Evolutionary conservation across 148 eudicot species (phyloP), one percentile per base, ranked within the genome.

Genomic region (Spergularia marina): DNA sequence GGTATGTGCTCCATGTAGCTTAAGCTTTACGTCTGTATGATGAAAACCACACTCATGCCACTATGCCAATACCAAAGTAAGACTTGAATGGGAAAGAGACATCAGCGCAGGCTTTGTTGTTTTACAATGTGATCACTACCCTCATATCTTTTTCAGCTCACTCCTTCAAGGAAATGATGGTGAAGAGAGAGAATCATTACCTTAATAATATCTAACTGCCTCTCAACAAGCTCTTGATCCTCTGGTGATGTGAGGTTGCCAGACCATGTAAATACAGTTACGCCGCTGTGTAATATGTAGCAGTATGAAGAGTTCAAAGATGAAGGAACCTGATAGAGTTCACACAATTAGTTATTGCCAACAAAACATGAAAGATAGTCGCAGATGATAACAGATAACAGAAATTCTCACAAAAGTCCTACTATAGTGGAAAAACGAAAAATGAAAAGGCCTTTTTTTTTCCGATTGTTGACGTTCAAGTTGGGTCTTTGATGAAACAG

Each of bases 141-240:
- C 34, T 17, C 67, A 15, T 1, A 39, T 34, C 41, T 64, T 21
- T 62, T 25, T 16, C 1, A 34, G 18, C 55, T n/a, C 64, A 20
- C 11, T 67, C 23, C 1, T 56, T 23, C 9, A 9, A 8, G 12
- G 70, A 53, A 12, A 41, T 56, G 60, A 10, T 17, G 14, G 39
- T 53, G 53, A 67, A 67, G 14, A 60, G 18, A 70, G 60, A 66
- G 14, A 62, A 44, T 34, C 39, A 83, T 15, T 53, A 94, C 98
- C 97, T 88, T 94, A 71, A 94, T 87, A 54, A 89, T 76, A 83
- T 94, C 98, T 81, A 94, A 82, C 76, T 86, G 97, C 87, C 98
- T 89, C 86, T 94, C 98, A 53, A 87, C 91, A 72, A 94, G 89
- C 78, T 90, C 97, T 70, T 90, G 97, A 84, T 85, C 86, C 75